Conservation (phyloP, 768 basidiomycete genomes). For the Pisolithus microcarpus region DNA sequence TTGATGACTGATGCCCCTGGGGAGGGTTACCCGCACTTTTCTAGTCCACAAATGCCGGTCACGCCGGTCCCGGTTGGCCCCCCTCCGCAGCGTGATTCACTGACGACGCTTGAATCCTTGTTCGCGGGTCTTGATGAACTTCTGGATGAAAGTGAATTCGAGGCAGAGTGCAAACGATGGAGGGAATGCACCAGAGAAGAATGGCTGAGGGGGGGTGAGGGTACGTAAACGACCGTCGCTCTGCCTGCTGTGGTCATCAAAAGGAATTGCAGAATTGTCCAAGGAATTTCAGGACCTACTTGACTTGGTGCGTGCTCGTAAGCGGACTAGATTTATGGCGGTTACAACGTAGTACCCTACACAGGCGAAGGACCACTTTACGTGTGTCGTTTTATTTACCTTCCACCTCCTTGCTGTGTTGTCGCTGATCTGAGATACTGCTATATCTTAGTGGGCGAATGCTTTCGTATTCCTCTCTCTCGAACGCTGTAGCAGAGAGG, state of each 20-base stretch:
- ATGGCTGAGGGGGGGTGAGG: slow-evolving; percentile 25
- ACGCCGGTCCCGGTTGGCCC: slow-evolving; percentile 7
- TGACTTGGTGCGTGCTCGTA: slow-evolving; percentile 13
- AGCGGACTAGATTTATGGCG: neutral
- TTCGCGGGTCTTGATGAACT: slow-evolving; percentile 15
- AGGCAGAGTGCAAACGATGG: slow-evolving; percentile 21
- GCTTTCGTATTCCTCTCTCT: slow-evolving; percentile 13
- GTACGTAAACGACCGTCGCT: slow-evolving; percentile 9
- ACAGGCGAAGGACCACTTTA: slow-evolving; percentile 24
- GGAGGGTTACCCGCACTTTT: slow-evolving; percentile 18
- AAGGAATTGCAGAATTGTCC: slow-evolving; percentile 11
- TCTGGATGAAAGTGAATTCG: slow-evolving; percentile 17
- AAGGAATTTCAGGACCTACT: slow-evolving; percentile 14
- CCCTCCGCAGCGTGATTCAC: slow-evolving; percentile 5
- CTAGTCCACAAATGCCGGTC: slow-evolving; percentile 13
- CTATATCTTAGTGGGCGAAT: slow-evolving; percentile 14
- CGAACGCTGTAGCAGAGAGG: slow-evolving; percentile 18
- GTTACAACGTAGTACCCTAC: neutral
- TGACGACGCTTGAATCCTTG: slow-evolving; percentile 9
- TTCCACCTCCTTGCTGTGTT: neutral
- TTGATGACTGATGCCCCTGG: neutral
- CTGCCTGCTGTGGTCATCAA: neutral
- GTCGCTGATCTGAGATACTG: slow-evolving; percentile 2
- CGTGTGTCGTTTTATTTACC: slow-evolving; percentile 11
- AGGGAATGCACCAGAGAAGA: slow-evolving; percentile 23